These are phyloP conservation scores for Deinandra increscens DNA, from an alignment of 129 eudicot species.

Conservation along the genomic window DNA sequence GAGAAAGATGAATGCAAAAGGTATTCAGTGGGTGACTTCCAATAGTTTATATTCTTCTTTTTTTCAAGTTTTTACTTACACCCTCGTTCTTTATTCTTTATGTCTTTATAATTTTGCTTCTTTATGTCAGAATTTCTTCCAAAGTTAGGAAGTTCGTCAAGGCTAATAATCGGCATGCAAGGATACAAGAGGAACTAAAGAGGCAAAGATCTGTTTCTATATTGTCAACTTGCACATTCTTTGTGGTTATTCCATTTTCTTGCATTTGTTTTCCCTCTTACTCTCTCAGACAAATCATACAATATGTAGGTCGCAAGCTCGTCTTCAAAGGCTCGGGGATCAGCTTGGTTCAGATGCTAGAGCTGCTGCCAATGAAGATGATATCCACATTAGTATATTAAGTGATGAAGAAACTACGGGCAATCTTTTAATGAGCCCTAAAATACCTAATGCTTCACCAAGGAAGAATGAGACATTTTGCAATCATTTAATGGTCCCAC, in stretches of 20 bases:
- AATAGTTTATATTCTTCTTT: not conserved
- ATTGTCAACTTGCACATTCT: slow-evolving; percentile 19
- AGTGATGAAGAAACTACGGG: slow-evolving; percentile 51
- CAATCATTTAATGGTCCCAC: slow-evolving; percentile 26
- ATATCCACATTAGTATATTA: slow-evolving; percentile 37
- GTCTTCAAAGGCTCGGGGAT: slow-evolving; percentile 71
- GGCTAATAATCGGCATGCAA: slow-evolving; percentile 64
- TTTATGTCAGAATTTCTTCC: slow-evolving; percentile 52
- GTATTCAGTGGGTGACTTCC: slow-evolving; percentile 27
- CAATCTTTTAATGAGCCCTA: slow-evolving; percentile 35
- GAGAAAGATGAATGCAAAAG: slow-evolving; percentile 77
- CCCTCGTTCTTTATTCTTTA: not conserved
- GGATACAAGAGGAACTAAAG: slow-evolving; percentile 77
- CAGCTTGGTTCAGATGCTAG: slow-evolving; percentile 54
- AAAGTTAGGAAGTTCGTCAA: slow-evolving; percentile 64
- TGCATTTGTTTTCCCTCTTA: slow-evolving; percentile 7
- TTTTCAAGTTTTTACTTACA: not conserved
- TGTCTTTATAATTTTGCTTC: slow-evolving; percentile 3
- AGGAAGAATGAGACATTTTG: slow-evolving; percentile 37
- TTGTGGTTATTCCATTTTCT: slow-evolving; percentile 4
- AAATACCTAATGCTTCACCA: slow-evolving; percentile 26
- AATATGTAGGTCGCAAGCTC: slow-evolving; percentile 59
- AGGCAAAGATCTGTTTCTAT: slow-evolving; percentile 44
- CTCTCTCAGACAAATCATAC: not conserved
- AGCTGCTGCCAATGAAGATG: slow-evolving; percentile 49